phyloP scores from a whole-genome alignment of 306 rosid genomes.

The Glycine latifolia region DNA sequence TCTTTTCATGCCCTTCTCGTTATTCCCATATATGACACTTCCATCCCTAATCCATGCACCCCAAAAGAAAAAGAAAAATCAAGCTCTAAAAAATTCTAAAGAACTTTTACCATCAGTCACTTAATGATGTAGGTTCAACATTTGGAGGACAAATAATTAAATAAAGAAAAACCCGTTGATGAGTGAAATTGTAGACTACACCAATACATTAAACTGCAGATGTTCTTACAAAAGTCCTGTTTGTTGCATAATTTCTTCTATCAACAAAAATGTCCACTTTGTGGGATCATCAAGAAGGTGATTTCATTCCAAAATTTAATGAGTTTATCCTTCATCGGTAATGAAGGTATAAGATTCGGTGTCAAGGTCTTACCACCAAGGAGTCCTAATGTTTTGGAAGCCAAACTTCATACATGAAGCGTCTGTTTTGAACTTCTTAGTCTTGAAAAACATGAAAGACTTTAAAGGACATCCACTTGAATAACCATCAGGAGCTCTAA shows the following conservation, averaged over 20 bases:
- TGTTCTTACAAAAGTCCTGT: background rate
- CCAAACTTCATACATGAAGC: conserved; percentile 51
- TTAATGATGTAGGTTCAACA: too few species aligned
- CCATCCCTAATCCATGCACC: conserved; percentile 71
- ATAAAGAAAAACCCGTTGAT: background rate
- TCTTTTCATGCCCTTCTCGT: conserved; percentile 61
- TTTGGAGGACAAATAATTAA: background rate
- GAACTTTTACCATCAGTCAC: too few species aligned
- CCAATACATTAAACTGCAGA: conserved; percentile 3
- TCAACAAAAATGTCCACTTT: background rate
- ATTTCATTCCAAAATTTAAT: background rate
- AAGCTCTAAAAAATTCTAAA: background rate
- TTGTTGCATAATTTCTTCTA: conserved; percentile 12
- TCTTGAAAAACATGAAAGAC: conserved; percentile 72
- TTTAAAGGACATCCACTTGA: conserved; percentile 72
- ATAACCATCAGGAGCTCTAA: conserved; percentile 59
- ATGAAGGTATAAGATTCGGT: conserved; percentile 1
- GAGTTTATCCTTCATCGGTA: conserved; percentile 23
- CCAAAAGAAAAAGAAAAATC: background rate
- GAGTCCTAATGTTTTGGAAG: conserved; percentile 68
- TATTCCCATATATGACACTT: conserved; percentile 76
- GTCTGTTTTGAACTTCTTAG: conserved; percentile 58
- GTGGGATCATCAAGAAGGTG: background rate
- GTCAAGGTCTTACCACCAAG: conserved; percentile 71
- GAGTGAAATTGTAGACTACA: background rate